phyloP scores from a whole-genome alignment of 1,284 basidiomycete genomes.

The Naganishia liquefaciens region DNA sequence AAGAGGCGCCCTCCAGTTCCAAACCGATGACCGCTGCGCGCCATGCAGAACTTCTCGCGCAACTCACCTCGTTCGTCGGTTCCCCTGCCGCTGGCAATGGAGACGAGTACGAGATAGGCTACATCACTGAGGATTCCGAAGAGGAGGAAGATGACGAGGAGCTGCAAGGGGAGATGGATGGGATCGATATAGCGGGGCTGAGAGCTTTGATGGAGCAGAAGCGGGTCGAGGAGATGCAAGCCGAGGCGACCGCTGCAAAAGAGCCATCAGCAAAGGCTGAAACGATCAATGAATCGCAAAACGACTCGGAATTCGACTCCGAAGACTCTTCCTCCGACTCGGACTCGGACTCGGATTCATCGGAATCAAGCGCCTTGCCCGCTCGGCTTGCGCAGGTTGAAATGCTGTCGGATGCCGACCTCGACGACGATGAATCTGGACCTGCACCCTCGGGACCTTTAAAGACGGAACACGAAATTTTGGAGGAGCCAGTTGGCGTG shows the following conservation, averaged over 20 bases:
- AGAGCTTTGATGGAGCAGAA: constrained; percentile 9
- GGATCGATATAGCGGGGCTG: constrained; percentile 11
- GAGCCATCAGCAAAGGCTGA: not conserved
- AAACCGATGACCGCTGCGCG: constrained; percentile 25
- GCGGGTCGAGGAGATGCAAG: not conserved
- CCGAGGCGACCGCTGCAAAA: not conserved
- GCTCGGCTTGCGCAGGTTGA: constrained; percentile 25
- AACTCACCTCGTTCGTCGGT: constrained; percentile 29
- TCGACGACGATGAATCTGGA: constrained; percentile 34
- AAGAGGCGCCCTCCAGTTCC: not conserved
- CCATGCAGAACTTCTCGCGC: constrained; percentile 30
- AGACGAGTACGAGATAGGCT: constrained; percentile 24
- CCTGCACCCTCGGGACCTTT: constrained; percentile 39
- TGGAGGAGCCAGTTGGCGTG: constrained; percentile 46
- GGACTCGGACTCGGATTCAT: constrained; percentile 24
- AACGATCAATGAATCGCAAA: constrained; percentile 5
- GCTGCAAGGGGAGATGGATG: constrained; percentile 21
- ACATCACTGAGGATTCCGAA: constrained; percentile 34
- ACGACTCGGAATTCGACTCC: not conserved
- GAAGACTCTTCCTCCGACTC: constrained; percentile 5
- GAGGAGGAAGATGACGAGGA: constrained; percentile 19
- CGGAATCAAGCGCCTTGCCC: constrained; percentile 19
- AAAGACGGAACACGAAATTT: constrained; percentile 52
- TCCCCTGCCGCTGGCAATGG: not conserved
- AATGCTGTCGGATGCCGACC: constrained; percentile 19